Evolutionary conservation across 106 monocot genomes (phyloP).

Genomic region (Gastrodia elata): DNA sequence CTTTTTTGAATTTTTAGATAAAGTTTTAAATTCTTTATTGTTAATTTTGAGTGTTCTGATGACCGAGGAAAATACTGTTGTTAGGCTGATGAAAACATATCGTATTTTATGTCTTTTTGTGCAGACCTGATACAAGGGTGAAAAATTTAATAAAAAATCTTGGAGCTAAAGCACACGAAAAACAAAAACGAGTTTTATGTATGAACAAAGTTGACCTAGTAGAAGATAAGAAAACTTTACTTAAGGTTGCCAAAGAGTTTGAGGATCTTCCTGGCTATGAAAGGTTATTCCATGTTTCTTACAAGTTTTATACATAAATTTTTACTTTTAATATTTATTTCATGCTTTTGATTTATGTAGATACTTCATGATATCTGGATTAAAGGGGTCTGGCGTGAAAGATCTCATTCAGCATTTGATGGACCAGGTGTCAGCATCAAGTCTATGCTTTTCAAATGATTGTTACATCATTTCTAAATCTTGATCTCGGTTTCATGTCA

Average conservation of each 20-base stretch:
- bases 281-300: constrained; percentile 28
- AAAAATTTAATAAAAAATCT: constrained; percentile 69
- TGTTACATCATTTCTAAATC: background rate
- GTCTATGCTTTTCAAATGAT: background rate
- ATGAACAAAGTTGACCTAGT: constrained; percentile 98
- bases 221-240: constrained; percentile 72
- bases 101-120: constrained; percentile 5
- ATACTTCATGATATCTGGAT: constrained; percentile 94
- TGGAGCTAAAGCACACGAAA: constrained; percentile 47
- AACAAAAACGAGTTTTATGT: constrained; percentile 79
- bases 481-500: background rate
- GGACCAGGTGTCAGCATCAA: constrained; percentile 47
- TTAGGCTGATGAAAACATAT: background rate
- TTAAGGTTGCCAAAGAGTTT: constrained; percentile 92
- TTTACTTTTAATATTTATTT: background rate
- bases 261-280: constrained; percentile 88
- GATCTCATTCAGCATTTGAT: constrained; percentile 68
- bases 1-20: background rate
- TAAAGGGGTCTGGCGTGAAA: constrained; percentile 90
- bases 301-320: constrained; percentile 1
- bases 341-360: constrained; percentile 24
- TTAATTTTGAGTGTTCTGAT: background rate
- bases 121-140: constrained; percentile 71
- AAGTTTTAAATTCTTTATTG: background rate
- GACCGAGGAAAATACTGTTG: background rate